Conservation (phyloP, 768 basidiomycete species). For the Leccinum sublutescens region DNA sequence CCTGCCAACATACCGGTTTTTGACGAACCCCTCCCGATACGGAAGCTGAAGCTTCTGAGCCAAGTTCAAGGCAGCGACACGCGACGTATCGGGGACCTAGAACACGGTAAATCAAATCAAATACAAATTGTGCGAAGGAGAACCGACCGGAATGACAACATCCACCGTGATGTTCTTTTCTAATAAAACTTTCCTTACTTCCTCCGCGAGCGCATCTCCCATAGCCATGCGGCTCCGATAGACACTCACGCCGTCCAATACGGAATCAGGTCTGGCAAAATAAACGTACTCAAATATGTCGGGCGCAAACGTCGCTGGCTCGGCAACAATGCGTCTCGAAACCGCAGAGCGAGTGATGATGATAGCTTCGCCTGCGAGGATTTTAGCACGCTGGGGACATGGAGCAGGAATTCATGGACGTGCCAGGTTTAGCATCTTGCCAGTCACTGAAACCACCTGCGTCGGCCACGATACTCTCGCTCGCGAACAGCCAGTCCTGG, state of each 20-base stretch:
- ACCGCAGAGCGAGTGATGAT: constrained; percentile 87
- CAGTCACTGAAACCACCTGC: constrained; percentile 89
- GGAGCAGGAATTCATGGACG: constrained; percentile 14
- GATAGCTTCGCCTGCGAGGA: constrained; percentile 77
- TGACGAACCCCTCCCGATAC: constrained; percentile 97
- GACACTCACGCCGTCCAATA: constrained; percentile 94
- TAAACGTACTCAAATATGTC: constrained; percentile 99
- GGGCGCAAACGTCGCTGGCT: constrained; percentile 79
- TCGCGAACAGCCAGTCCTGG: constrained; percentile 86
- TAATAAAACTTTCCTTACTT: constrained; percentile 72
- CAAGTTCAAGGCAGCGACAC: constrained; percentile 93
- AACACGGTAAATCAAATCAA: constrained; percentile 1
- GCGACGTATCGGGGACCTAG: constrained; percentile 92
- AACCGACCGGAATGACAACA: constrained; percentile 87
- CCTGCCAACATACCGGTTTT: constrained; percentile 96
- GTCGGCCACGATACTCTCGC: constrained; percentile 96
- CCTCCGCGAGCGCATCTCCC: constrained; percentile 92
- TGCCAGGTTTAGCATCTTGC: constrained; percentile 91
- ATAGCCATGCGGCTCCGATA: constrained; percentile 99
- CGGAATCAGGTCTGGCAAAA: constrained; percentile 96
- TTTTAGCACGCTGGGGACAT: constrained; percentile 5
- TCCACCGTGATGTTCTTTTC: constrained; percentile 74
- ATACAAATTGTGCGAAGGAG: background rate
- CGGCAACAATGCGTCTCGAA: constrained; percentile 69
- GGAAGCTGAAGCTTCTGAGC: constrained; percentile 88